Base-by-base conservation (phyloP, 108 stramenopile genomes). In the Skeletonema menzelii region DNA sequence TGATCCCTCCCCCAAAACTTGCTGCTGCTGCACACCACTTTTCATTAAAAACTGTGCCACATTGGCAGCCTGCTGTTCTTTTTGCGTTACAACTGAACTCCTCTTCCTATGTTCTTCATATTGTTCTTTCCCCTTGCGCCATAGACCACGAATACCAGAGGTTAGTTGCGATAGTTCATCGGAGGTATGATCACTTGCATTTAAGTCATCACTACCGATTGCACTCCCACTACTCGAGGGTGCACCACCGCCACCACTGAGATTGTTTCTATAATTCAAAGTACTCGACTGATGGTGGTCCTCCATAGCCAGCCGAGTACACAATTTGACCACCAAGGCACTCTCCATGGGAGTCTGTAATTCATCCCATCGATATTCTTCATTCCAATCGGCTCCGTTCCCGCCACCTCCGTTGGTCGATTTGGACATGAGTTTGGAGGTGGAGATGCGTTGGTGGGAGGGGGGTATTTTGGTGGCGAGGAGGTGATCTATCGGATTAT, bases 291-390 rank as follows among this genome's bases (percentile, higher is more conserved):
- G 30, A 5, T 31, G 30, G 30, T 31, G 1, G 30, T 35, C 5
- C 5, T 35, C 34, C 0, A 8, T 6, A 17, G 44, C 68, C 46
- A 60, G 44, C 75, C 75, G 63, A 3, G 90, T 85, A 46, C 72
- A 82, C 10, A 89, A 53, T 72, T 90, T 84, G 8, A 91, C 67
- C 14, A 59, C 80, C 14, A 91, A 56, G 4, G 76, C 81, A 46
- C 78, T 73, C 65, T 84, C 67, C 22, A 74, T 61, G 19, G 88
- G 90, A 47, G 67, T 66, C 8, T 38, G 24, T 6, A 85, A 26
- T 27, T 58, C 30, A 66, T 94, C 89, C 93, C 93, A 94, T 44
- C 93, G 81, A 60, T 87, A 73, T 65, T 94, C 93, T 73, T 94
- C 88, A 67, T 91, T 79, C 80, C 88, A 94, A 63, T 94, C 93